Evolutionary conservation across 371 early-diverging fungal species (phyloP).

Genomic region (Mucor piriformis): DNA sequence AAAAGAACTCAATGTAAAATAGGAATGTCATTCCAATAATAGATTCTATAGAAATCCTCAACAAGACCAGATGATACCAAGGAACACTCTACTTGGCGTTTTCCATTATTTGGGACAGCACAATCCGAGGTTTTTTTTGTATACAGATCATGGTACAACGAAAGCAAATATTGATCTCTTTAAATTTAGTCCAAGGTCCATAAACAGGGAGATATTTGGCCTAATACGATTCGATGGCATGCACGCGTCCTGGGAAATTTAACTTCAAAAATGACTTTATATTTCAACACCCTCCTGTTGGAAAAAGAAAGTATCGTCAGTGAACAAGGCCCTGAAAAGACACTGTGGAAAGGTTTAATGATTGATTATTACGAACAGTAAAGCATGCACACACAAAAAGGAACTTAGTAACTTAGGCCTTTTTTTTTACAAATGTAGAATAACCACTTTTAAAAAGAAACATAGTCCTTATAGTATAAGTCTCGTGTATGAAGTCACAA

Average conservation of each 20-base stretch:
- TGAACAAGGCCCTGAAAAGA: slow-evolving; percentile 54
- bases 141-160: neutral
- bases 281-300: slow-evolving; percentile 58
- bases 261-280: slow-evolving; percentile 65
- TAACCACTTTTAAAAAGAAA: slow-evolving; percentile 55
- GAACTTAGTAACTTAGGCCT: neutral
- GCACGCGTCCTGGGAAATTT: slow-evolving; percentile 56
- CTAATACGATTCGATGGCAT: slow-evolving; percentile 63
- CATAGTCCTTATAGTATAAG: slow-evolving; percentile 58
- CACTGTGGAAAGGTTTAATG: slow-evolving; percentile 60
- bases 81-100: slow-evolving; percentile 42
- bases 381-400: too few relatives aligned
- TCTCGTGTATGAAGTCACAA: slow-evolving; percentile 60
- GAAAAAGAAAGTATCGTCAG: slow-evolving; percentile 55
- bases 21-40: neutral
- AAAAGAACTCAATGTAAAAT: too few relatives aligned
- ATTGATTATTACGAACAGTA: slow-evolving; percentile 62
- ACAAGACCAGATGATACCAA: slow-evolving; percentile 27
- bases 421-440: slow-evolving; percentile 33
- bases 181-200: slow-evolving; percentile 17
- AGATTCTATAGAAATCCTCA: slow-evolving; percentile 18
- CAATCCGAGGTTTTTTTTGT: slow-evolving; percentile 24
- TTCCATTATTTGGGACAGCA: slow-evolving; percentile 24
- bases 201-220: slow-evolving; percentile 44
- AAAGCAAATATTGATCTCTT: neutral